These are phyloP conservation scores for Ascocoryne sarcoides DNA, from an alignment of 2,329 filamentous ascomycete genomes.

Conservation along the genomic window DNA sequence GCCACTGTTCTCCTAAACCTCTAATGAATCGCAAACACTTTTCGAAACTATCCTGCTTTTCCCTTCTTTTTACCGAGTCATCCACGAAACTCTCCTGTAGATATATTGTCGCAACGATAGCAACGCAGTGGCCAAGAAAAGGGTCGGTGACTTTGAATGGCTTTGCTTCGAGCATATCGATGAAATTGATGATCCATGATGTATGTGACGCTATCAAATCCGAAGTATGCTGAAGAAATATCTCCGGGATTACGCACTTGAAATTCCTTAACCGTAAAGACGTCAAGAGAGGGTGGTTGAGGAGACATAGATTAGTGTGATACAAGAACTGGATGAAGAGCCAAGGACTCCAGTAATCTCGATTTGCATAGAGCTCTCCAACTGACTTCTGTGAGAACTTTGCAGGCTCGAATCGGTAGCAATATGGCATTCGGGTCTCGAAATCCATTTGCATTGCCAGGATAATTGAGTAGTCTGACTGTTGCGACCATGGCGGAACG, in stretches of 20 bases:
- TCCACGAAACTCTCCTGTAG: slow-evolving; percentile 43
- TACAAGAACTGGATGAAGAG: slow-evolving; percentile 44
- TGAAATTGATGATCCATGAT: slow-evolving; percentile 44
- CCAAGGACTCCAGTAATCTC: slow-evolving; percentile 46
- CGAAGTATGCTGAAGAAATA: slow-evolving; percentile 45
- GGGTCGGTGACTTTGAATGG: slow-evolving; percentile 38
- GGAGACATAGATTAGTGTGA: slow-evolving; percentile 41
- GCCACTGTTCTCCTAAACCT: slow-evolving; percentile 35
- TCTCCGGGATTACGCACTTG: slow-evolving; percentile 42
- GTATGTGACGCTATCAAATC: slow-evolving; percentile 43
- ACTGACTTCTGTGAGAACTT: slow-evolving; percentile 35
- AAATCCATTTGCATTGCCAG: slow-evolving; percentile 42
- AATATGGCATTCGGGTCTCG: slow-evolving; percentile 41
- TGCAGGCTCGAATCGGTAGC: slow-evolving; percentile 41
- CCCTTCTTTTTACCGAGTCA: slow-evolving; percentile 27
- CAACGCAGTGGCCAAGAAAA: slow-evolving; percentile 40
- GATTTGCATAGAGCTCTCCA: slow-evolving; percentile 35
- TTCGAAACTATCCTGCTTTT: slow-evolving; percentile 36
- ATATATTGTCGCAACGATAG: slow-evolving; percentile 44
- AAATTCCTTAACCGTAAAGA: slow-evolving; percentile 44
- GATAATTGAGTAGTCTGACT: slow-evolving; percentile 43
- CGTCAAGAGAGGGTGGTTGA: slow-evolving; percentile 46
- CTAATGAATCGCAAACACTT: slow-evolving; percentile 37
- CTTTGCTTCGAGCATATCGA: slow-evolving; percentile 38
- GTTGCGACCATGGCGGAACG: slow-evolving; percentile 39